Percentiles rank a stretch among this genome's conserved stretches.
Evolutionary conservation across 2,329 filamentous ascomycete species (phyloP).

Genomic region (Tolypocladium tundrense): DNA sequence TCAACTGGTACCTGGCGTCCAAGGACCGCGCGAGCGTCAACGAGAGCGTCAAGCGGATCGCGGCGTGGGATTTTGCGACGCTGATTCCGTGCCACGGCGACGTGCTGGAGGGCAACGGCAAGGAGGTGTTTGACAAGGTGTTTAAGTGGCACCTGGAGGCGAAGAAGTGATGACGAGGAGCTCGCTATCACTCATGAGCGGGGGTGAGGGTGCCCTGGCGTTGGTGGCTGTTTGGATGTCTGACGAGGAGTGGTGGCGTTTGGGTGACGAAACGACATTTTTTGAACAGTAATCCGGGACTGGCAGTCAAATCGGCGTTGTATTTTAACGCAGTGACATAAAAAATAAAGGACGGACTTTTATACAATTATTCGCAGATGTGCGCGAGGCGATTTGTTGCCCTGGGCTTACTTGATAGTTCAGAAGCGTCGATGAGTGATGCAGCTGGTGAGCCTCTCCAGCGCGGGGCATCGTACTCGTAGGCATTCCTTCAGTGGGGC

Average conservation of each 20-base stretch:
- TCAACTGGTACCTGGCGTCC: slow-evolving; percentile 67
- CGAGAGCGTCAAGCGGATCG: slow-evolving; percentile 57
- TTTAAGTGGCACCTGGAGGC: slow-evolving; percentile 72
- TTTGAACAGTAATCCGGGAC: neutral
- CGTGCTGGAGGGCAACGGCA: slow-evolving; percentile 63
- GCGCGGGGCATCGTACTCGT: neutral
- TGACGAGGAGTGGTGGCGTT: neutral
- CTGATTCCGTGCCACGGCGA: slow-evolving; percentile 93
- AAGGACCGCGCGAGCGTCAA: slow-evolving; percentile 59
- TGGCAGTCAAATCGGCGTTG: neutral
- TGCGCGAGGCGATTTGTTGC: neutral
- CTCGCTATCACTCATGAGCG: neutral
- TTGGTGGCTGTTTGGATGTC: neutral
- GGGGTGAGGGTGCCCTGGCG: neutral
- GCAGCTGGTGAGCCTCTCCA: neutral
- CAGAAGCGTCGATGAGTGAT: neutral
- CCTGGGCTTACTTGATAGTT: neutral
- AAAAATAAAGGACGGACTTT: neutral
- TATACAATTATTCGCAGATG: neutral
- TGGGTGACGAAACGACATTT: neutral
- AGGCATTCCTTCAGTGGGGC: neutral
- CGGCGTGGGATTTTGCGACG: slow-evolving; percentile 72
- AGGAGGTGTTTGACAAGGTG: slow-evolving; percentile 65
- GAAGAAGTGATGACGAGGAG: slow-evolving; percentile 8
- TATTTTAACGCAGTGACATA: neutral